A percentile compares a stretch with the other conserved stretches of the same genome.
These are phyloP conservation scores for Apodospora peruviana DNA, from an alignment of 495 filamentous ascomycete genomes.

Conservation along the genomic window DNA sequence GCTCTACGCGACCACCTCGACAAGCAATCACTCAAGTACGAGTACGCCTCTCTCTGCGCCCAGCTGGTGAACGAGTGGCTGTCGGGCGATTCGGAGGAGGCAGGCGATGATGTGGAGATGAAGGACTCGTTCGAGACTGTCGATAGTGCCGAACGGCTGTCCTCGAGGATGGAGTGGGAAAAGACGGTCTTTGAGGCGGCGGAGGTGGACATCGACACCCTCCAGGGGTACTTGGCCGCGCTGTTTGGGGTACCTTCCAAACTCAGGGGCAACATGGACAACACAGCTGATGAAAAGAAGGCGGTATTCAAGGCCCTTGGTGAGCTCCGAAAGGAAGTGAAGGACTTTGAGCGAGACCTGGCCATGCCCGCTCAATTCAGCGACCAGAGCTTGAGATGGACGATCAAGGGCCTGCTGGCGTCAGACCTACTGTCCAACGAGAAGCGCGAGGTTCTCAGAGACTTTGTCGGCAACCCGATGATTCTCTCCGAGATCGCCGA, in stretches of 20 bases:
- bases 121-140: constrained; percentile 9
- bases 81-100: constrained; percentile 15
- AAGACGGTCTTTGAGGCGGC: constrained; percentile 33
- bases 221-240: constrained; percentile 42
- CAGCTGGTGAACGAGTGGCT: constrained; percentile 60
- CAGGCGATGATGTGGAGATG: background rate
- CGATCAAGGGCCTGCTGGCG: constrained; percentile 48
- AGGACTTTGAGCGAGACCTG: background rate
- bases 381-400: constrained; percentile 9
- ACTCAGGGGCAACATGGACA: constrained; percentile 15
- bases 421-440: constrained; percentile 56
- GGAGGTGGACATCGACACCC: constrained; percentile 27
- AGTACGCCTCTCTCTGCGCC: constrained; percentile 58
- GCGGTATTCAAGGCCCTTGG: background rate
- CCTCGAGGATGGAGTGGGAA: constrained; percentile 54
- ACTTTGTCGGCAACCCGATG: constrained; percentile 52
- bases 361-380: constrained; percentile 11
- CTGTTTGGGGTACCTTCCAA: constrained; percentile 36
- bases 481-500: constrained; percentile 58
- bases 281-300: constrained; percentile 10
- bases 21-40: constrained; percentile 46
- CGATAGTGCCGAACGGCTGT: constrained; percentile 25
- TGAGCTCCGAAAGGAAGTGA: background rate
- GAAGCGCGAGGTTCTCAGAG: constrained; percentile 50
- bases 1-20: constrained; percentile 31